Conservation (phyloP, 306 rosid genomes). For the Styphnolobium japonicum region DNA sequence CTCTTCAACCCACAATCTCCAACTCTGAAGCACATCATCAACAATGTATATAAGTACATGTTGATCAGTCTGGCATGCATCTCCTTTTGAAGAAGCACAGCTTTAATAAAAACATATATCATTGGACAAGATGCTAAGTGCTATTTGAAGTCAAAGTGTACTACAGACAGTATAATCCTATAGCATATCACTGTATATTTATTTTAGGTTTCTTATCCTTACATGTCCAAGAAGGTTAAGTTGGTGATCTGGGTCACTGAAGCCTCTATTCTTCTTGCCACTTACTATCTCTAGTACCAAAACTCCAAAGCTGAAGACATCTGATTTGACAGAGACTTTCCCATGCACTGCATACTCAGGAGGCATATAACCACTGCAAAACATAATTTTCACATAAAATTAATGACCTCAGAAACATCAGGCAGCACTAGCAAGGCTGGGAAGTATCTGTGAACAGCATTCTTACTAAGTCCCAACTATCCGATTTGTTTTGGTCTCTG, state of each 20-base stretch:
- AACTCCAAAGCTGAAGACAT: slow-evolving; percentile 15
- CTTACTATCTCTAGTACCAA: neutral
- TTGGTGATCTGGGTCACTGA: neutral
- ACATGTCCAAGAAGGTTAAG: slow-evolving; percentile 21
- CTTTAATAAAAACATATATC: neutral
- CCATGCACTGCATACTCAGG: neutral
- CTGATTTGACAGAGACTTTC: neutral
- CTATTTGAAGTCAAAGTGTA: neutral
- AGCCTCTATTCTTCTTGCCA: neutral
- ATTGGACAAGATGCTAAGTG: neutral
- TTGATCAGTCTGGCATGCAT: neutral
- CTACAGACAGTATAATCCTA: neutral
- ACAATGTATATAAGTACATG: neutral
- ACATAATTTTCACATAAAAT: neutral
- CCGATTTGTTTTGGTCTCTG: neutral
- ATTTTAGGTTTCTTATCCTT: neutral
- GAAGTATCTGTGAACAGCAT: neutral
- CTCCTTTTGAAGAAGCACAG: neutral
- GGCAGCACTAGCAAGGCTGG: neutral
- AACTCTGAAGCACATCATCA: neutral
- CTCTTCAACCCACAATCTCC: slow-evolving; percentile 2
- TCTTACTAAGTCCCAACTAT: neutral
- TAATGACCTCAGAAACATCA: neutral
- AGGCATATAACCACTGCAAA: neutral
- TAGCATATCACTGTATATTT: neutral